Evolutionary conservation across 1,139 yeast genomes (phyloP).

Genomic region (Schizosaccharomyces versatilis): DNA sequence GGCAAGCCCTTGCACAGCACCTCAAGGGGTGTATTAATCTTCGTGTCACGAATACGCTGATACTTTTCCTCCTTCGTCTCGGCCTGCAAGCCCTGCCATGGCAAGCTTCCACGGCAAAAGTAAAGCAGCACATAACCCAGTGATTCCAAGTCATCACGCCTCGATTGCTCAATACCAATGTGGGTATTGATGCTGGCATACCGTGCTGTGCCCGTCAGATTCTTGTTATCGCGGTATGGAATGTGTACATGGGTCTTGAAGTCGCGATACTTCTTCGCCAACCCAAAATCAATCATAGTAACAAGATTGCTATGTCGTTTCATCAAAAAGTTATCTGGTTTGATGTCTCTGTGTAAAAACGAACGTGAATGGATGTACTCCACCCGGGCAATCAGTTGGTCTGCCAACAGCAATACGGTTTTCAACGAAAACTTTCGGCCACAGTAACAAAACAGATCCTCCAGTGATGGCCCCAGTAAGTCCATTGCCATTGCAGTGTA

Average conservation of each 20-base stretch:
- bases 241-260: conserved; percentile 89
- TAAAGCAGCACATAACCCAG: conserved; percentile 89
- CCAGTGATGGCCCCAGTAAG: conserved; percentile 81
- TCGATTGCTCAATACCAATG: conserved; percentile 84
- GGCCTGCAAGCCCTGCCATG: conserved; percentile 98
- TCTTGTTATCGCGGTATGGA: conserved; percentile 88
- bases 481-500: conserved; percentile 94
- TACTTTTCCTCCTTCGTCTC: conserved; percentile 91
- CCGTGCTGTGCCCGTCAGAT: conserved; percentile 91
- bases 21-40: conserved; percentile 80
- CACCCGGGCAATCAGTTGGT: conserved; percentile 79
- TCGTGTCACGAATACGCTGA: conserved; percentile 89
- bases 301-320: conserved; percentile 91
- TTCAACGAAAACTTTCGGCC: conserved; percentile 80
- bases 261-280: conserved; percentile 89
- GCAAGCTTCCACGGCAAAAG: conserved; percentile 77
- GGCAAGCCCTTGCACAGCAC: conserved; percentile 82
- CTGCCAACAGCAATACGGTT: conserved; percentile 79
- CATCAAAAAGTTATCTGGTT: conserved; percentile 92
- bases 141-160: conserved; percentile 91
- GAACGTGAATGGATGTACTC: conserved; percentile 91
- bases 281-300: conserved; percentile 88
- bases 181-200: conserved; percentile 92
- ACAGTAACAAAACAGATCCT: conserved; percentile 88
- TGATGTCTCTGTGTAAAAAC: conserved; percentile 69